Conservation (phyloP, 2,329 filamentous ascomycete species). For the Phialocephala sp. region DNA sequence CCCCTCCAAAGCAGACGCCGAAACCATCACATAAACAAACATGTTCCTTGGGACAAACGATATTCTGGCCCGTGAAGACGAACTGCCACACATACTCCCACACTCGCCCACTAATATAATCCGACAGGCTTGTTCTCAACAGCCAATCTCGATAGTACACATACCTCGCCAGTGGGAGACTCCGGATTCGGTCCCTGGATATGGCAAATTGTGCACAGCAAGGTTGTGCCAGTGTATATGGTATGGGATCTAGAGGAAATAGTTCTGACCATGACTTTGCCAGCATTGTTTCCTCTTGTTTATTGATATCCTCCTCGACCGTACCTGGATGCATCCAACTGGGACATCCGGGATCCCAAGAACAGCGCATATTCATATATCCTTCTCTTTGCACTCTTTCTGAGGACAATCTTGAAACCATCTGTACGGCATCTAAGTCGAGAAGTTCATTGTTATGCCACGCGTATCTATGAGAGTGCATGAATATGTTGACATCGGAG, state of each 20-base stretch:
- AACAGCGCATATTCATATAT: constrained; percentile 66
- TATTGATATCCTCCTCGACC: constrained; percentile 44
- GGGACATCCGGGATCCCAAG: constrained; percentile 62
- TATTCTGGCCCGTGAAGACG: constrained; percentile 60
- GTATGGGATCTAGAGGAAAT: constrained; percentile 44
- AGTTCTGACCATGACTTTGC: constrained; percentile 47
- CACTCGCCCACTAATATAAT: constrained; percentile 62
- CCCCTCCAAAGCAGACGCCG: constrained; percentile 42
- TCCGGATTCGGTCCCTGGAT: constrained; percentile 56
- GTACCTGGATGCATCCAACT: constrained; percentile 51
- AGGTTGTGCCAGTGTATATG: constrained; percentile 55
- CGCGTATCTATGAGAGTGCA: constrained; percentile 54
- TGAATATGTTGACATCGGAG: constrained; percentile 40
- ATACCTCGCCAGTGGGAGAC: constrained; percentile 58
- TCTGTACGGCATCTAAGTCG: constrained; percentile 43
- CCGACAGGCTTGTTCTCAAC: constrained; percentile 57
- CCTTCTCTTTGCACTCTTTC: constrained; percentile 54
- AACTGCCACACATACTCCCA: constrained; percentile 72
- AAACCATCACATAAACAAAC: constrained; percentile 43
- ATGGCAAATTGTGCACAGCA: constrained; percentile 72
- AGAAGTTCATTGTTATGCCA: constrained; percentile 42
- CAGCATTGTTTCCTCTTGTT: constrained; percentile 52
- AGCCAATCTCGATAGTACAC: constrained; percentile 64
- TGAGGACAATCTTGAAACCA: constrained; percentile 34
- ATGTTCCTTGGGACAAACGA: constrained; percentile 37